These are phyloP conservation scores for Aegilops umbellulata DNA, from an alignment of 176 grass and related monocot species.

Conservation along the genomic window DNA sequence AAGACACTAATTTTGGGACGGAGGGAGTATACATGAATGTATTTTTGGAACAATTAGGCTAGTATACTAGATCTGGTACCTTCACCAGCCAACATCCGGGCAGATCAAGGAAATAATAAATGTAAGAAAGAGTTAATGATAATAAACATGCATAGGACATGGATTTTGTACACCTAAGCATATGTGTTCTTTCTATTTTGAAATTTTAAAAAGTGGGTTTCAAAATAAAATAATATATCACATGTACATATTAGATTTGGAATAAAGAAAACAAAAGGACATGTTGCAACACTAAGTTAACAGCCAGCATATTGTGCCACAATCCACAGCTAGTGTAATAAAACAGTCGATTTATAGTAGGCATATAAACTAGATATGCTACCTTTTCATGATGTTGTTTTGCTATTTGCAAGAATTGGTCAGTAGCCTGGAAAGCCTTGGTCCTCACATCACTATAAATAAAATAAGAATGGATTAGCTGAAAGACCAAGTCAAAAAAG, in stretches of 20 bases:
- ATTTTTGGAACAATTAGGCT: background rate
- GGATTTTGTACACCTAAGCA: background rate
- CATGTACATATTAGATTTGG: background rate
- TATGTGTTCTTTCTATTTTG: background rate
- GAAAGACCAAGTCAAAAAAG: constrained; percentile 12
- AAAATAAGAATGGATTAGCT: constrained; percentile 18
- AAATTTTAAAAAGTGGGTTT: background rate
- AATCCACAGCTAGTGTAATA: background rate
- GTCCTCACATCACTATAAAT: constrained; percentile 84
- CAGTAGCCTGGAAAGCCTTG: constrained; percentile 94
- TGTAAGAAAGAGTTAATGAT: background rate
- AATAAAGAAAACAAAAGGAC: background rate
- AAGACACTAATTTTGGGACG: too few relatives aligned
- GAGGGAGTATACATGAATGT: background rate
- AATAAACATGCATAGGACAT: background rate
- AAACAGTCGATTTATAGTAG: constrained; percentile 11
- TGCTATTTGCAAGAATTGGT: constrained; percentile 92
- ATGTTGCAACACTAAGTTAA: background rate
- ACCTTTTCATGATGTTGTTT: constrained; percentile 94
- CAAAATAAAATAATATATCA: too few relatives aligned
- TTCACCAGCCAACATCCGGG: background rate
- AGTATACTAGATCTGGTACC: background rate
- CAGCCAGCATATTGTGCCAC: background rate
- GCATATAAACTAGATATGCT: constrained; percentile 20
- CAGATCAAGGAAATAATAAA: background rate